Conservation (phyloP, 1,139 yeast species). For the Yamadazyma taylorii region DNA sequence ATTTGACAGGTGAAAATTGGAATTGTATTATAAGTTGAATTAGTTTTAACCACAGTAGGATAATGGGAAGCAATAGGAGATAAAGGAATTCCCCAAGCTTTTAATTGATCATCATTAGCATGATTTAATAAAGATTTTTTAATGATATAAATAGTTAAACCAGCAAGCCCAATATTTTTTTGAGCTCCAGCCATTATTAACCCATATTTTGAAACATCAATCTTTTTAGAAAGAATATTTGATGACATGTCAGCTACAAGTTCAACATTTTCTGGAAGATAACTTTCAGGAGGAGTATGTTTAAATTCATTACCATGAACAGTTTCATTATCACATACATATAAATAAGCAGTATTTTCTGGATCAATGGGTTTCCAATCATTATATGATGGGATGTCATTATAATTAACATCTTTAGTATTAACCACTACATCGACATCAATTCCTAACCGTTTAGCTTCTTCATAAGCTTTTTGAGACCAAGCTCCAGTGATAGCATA, state of each 20-base stretch:
- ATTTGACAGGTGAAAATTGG: conserved; percentile 91
- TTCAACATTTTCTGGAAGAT: conserved; percentile 68
- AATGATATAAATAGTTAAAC: conserved; percentile 86
- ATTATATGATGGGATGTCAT: conserved; percentile 65
- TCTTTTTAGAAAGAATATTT: conserved; percentile 75
- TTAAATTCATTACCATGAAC: conserved; percentile 91
- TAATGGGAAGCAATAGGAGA: conserved; percentile 87
- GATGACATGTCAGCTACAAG: conserved; percentile 95
- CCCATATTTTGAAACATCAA: conserved; percentile 85
- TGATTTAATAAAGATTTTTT: conserved; percentile 74
- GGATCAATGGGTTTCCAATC: conserved; percentile 55
- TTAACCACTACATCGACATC: conserved; percentile 71
- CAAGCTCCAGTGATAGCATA: conserved; percentile 91
- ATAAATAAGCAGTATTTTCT: conserved; percentile 73
- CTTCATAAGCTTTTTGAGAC: conserved; percentile 87
- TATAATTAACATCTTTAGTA: conserved; percentile 63
- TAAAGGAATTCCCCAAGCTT: conserved; percentile 62
- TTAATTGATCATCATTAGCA: conserved; percentile 63
- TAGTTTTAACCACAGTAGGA: conserved; percentile 82
- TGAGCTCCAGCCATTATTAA: conserved; percentile 95
- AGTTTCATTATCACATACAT: conserved; percentile 94
- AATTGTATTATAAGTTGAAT: conserved; percentile 92
- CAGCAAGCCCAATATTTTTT: conserved; percentile 95
- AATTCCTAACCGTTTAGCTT: conserved; percentile 80
- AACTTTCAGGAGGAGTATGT: conserved; percentile 45